These are phyloP conservation scores for Tuber borchii DNA, from an alignment of 495 filamentous ascomycete species.

Conservation along the genomic window DNA sequence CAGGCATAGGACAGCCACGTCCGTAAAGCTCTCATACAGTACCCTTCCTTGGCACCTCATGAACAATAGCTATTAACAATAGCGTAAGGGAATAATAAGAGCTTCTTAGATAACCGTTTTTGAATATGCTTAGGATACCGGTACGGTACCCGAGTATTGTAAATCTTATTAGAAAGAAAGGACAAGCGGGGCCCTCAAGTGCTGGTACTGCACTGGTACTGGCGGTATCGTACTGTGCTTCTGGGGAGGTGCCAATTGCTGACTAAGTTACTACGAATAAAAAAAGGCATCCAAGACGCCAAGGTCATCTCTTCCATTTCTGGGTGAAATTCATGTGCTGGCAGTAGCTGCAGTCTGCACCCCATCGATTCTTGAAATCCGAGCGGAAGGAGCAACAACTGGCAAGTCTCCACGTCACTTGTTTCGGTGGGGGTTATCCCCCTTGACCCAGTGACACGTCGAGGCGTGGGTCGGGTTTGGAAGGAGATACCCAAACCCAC, in stretches of 20 bases:
- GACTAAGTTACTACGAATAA: not conserved
- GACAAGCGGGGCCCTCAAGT: too few relatives aligned
- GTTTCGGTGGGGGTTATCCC: not conserved
- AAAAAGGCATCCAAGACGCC: not conserved
- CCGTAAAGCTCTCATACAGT: too few relatives aligned
- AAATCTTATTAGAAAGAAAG: too few relatives aligned
- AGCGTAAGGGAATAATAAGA: too few relatives aligned
- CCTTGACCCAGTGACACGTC: slow-evolving; percentile 1
- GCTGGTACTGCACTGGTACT: too few relatives aligned
- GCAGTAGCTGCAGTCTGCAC: not conserved
- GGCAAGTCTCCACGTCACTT: slow-evolving; percentile 6
- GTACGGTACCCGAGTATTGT: too few relatives aligned
- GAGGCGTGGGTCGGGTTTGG: not conserved
- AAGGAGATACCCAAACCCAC: not conserved
- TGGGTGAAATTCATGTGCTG: not conserved
- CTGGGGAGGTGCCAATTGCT: not conserved
- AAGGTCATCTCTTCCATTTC: slow-evolving; percentile 1
- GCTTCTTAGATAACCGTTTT: too few relatives aligned
- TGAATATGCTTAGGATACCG: too few relatives aligned
- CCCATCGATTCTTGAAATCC: not conserved
- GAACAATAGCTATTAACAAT: too few relatives aligned
- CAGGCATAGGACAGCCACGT: too few relatives aligned
- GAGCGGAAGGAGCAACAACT: not conserved
- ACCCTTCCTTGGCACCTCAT: too few relatives aligned
- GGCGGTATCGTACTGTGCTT: too few relatives aligned